phyloP scores from a whole-genome alignment of 2,329 filamentous ascomycete genomes.

The Aspergillus hiratsukae region DNA sequence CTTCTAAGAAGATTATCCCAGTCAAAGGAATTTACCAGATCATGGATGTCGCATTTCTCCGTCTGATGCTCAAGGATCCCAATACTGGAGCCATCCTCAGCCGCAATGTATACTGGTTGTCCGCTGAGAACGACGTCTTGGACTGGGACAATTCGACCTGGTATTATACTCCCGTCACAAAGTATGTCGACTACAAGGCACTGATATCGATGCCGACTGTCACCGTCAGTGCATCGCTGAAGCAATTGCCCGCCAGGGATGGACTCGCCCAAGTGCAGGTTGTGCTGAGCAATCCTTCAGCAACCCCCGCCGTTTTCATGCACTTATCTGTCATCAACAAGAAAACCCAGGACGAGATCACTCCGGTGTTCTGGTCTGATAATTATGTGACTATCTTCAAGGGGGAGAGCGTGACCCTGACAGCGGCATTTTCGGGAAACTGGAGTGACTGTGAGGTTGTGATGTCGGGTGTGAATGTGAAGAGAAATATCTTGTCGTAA shows the following conservation, averaged over 20 bases:
- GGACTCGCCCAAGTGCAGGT: slow-evolving; percentile 28
- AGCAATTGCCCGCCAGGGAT: neutral
- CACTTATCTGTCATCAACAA: slow-evolving; percentile 48
- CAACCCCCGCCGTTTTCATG: slow-evolving; percentile 56
- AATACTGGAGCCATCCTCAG: slow-evolving; percentile 37
- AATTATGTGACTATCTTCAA: slow-evolving; percentile 62
- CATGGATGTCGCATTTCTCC: slow-evolving; percentile 48
- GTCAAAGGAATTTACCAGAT: slow-evolving; percentile 31
- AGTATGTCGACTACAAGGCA: slow-evolving; percentile 47
- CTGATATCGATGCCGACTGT: slow-evolving; percentile 41
- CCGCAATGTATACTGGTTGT: slow-evolving; percentile 59
- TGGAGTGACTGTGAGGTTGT: slow-evolving; percentile 10
- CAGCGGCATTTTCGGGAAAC: slow-evolving; percentile 23
- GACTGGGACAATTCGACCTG: slow-evolving; percentile 56
- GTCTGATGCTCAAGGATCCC: slow-evolving; percentile 43
- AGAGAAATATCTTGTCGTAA: slow-evolving; percentile 1
- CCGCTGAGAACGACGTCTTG: slow-evolving; percentile 45
- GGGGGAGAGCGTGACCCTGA: slow-evolving; percentile 46
- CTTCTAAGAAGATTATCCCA: slow-evolving; percentile 35
- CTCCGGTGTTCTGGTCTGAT: slow-evolving; percentile 56
- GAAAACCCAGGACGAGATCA: slow-evolving; percentile 40
- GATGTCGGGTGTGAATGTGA: slow-evolving; percentile 22
- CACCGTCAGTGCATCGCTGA: slow-evolving; percentile 29
- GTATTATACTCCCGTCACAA: slow-evolving; percentile 55
- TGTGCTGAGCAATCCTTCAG: slow-evolving; percentile 49